Percentiles rank a stretch among this genome's conserved stretches.
phyloP scores from a whole-genome alignment of 495 filamentous ascomycete species.

The Neurospora cerealis region DNA sequence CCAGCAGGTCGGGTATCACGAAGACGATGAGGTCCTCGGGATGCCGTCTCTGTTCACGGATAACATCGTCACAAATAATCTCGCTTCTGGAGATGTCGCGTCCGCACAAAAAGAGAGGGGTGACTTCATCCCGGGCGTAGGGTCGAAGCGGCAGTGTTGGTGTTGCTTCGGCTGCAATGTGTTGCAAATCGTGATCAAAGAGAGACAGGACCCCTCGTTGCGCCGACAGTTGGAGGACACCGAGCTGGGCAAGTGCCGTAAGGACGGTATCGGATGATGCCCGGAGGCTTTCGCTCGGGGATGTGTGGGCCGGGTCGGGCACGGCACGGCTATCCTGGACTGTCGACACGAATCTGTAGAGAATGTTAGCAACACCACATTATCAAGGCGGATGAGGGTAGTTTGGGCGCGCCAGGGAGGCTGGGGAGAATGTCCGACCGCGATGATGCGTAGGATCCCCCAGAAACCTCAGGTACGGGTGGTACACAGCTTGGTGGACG shows the following conservation, averaged over 20 bases:
- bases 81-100: constrained; percentile 31
- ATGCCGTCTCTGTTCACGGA: constrained; percentile 10
- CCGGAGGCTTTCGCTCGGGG: constrained; percentile 8
- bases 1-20: constrained; percentile 40
- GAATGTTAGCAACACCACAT: neutral
- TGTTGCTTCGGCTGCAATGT: constrained; percentile 56
- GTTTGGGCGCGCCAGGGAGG: neutral
- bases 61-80: constrained; percentile 40
- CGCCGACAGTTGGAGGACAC: constrained; percentile 40
- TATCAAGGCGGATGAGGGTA: neutral
- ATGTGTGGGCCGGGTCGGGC: neutral
- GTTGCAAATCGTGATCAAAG: constrained; percentile 47
- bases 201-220: constrained; percentile 50
- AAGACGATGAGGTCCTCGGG: constrained; percentile 28
- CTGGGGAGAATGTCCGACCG: neutral
- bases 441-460: neutral
- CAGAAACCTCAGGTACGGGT: neutral
- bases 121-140: constrained; percentile 23
- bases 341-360: constrained; percentile 8
- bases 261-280: constrained; percentile 48
- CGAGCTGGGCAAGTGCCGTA: constrained; percentile 54
- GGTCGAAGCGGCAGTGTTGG: constrained; percentile 37
- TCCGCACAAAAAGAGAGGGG: constrained; percentile 31
- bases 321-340: constrained; percentile 1
- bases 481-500: neutral